phyloP scores from a whole-genome alignment of 148 eudicot species.

The Drosera capensis region DNA sequence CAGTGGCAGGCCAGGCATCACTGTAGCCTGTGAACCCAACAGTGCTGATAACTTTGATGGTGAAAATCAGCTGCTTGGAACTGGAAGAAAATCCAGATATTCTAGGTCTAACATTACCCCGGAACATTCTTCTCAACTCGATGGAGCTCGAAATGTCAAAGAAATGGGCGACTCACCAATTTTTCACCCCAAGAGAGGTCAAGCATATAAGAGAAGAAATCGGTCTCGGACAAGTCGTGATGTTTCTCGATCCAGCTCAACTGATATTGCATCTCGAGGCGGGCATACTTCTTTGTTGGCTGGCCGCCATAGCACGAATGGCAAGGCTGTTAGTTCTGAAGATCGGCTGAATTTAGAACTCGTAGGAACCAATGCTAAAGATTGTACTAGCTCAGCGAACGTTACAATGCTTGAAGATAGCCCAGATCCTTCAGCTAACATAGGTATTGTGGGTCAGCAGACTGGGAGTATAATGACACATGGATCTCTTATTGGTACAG shows the following conservation, averaged over 20 bases:
- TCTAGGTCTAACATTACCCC: constrained; percentile 26
- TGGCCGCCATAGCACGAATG: constrained; percentile 20
- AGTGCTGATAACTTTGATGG: constrained; percentile 94
- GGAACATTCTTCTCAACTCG: constrained; percentile 50
- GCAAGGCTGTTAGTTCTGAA: constrained; percentile 24
- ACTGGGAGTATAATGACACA: constrained; percentile 16
- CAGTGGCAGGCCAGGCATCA: constrained; percentile 59
- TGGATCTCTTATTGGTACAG: constrained; percentile 15
- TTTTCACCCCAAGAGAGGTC: constrained; percentile 44
- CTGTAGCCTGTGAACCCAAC: constrained; percentile 55
- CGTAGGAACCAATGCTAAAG: constrained; percentile 27
- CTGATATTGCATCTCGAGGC: constrained; percentile 37
- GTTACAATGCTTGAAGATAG: constrained; percentile 16
- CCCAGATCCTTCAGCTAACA: constrained; percentile 14
- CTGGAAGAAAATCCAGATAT: constrained; percentile 28
- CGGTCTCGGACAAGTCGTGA: constrained; percentile 62
- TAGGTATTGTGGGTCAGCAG: constrained; percentile 18
- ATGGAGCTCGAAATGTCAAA: constrained; percentile 30
- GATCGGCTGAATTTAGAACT: constrained; percentile 29
- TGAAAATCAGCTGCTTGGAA: constrained; percentile 39
- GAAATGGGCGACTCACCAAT: constrained; percentile 48
- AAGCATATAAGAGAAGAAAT: constrained; percentile 68
- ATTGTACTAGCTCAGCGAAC: constrained; percentile 14
- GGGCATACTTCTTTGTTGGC: constrained; percentile 32
- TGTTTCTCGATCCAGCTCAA: constrained; percentile 41